These are phyloP conservation scores for Batrachochytrium dendrobatidis DNA, from an alignment of 371 early-diverging fungal species.

Conservation along the genomic window DNA sequence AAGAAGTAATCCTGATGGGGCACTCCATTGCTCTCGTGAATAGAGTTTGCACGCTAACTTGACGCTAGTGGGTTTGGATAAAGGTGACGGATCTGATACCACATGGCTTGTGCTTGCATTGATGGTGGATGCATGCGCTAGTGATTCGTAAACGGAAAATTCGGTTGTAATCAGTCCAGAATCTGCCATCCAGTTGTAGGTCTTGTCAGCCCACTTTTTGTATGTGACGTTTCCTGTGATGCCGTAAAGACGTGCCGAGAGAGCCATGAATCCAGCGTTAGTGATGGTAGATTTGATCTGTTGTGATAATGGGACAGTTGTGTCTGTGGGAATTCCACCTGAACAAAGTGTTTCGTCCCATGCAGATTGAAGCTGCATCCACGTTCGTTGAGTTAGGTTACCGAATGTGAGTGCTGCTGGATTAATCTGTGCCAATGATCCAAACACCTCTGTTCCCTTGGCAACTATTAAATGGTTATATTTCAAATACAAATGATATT, in stretches of 20 bases:
- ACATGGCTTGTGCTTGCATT: too few relatives aligned
- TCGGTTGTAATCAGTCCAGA: neutral
- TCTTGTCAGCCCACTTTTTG: neutral
- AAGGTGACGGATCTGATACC: too few relatives aligned
- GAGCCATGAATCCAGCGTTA: conserved; percentile 4
- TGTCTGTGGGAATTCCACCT: neutral
- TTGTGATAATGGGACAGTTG: neutral
- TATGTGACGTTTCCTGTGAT: conserved; percentile 2
- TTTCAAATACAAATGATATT: too few relatives aligned
- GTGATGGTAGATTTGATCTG: neutral
- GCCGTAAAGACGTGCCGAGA: neutral
- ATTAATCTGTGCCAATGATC: neutral
- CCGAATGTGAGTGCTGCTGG: neutral
- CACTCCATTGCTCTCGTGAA: too few relatives aligned
- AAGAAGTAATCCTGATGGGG: neutral
- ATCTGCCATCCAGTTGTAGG: conserved; percentile 2
- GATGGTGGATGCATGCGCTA: neutral
- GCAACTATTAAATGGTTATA: too few relatives aligned
- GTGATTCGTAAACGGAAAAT: neutral
- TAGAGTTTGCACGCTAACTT: too few relatives aligned
- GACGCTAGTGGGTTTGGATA: too few relatives aligned
- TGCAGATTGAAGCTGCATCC: neutral
- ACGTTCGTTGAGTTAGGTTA: neutral
- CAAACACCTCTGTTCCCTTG: neutral
- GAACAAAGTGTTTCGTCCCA: neutral